Conservation (phyloP, 176 grass and related monocot genomes). For the Juncus effusus region DNA sequence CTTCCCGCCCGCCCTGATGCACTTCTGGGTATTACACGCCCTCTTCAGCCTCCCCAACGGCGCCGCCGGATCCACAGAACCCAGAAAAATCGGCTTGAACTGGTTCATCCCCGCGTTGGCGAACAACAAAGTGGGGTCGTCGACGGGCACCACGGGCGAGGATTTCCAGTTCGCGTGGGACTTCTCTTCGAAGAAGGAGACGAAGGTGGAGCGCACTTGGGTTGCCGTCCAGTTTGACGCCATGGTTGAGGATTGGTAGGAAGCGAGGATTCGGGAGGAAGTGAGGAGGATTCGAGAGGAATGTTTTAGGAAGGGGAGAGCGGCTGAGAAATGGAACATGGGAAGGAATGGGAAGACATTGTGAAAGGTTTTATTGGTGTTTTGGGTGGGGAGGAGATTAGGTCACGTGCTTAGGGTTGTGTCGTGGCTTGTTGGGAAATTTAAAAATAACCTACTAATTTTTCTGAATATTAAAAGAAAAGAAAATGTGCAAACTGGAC, state of each 20-base stretch:
- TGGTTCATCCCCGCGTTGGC: conserved; percentile 98
- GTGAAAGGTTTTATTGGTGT: neutral
- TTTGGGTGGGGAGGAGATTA: neutral
- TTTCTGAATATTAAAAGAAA: too few relatives aligned
- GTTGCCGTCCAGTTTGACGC: conserved; percentile 48
- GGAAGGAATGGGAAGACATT: neutral
- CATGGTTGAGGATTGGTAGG: conserved; percentile 17
- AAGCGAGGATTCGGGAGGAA: conserved; percentile 6
- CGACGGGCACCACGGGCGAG: conserved; percentile 71
- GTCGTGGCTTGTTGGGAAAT: too few relatives aligned
- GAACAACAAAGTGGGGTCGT: conserved; percentile 88
- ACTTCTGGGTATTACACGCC: conserved; percentile 88
- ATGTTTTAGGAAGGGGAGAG: neutral
- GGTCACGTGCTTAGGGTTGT: conserved; percentile 3
- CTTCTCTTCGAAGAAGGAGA: conserved; percentile 62
- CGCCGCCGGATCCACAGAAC: conserved; percentile 58
- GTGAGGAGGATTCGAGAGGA: neutral
- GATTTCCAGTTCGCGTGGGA: conserved; percentile 67
- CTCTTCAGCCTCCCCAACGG: conserved; percentile 52
- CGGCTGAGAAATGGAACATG: conserved; percentile 8
- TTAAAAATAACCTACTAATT: too few relatives aligned
- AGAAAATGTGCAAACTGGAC: too few relatives aligned
- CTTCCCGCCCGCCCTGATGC: conserved; percentile 92
- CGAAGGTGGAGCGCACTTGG: conserved; percentile 45
- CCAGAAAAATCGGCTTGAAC: conserved; percentile 91